phyloP scores from a whole-genome alignment of 768 basidiomycete species.

The Russula foetens region DNA sequence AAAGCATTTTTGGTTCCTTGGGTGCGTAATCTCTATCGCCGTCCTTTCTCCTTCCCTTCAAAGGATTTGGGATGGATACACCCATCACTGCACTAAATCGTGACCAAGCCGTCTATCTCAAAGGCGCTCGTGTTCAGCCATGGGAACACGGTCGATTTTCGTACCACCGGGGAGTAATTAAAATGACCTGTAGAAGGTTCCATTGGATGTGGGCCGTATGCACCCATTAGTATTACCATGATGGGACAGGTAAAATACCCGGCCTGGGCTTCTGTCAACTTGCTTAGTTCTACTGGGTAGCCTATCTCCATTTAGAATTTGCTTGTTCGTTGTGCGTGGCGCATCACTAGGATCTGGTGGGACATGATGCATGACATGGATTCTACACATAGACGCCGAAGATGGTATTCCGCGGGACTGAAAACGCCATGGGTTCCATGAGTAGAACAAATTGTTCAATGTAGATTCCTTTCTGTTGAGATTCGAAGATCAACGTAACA shows the following conservation, averaged over 20 bases:
- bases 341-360: not conserved
- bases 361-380: not conserved
- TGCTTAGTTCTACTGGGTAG: not conserved
- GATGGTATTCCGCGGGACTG: not conserved
- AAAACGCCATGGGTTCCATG: not conserved
- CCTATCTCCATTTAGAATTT: not conserved
- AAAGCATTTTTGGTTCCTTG: not conserved
- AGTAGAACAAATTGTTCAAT: not conserved
- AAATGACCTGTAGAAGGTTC: slow-evolving; percentile 6
- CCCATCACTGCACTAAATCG: not conserved
- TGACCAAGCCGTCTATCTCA: not conserved
- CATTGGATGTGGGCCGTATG: not conserved
- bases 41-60: slow-evolving; percentile 1
- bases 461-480: not conserved
- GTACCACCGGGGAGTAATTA: not conserved
- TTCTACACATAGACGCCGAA: not conserved
- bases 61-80: not conserved
- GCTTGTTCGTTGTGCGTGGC: not conserved
- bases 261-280: not conserved
- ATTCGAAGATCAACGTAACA: not conserved
- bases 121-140: not conserved
- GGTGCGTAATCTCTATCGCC: slow-evolving; percentile 8
- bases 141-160: slow-evolving; percentile 5
- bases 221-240: not conserved
- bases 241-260: not conserved